Evolutionary conservation across 768 basidiomycete species (phyloP), one percentile per base, ranked within the genome.

Genomic region (Artomyces pyxidatus): DNA sequence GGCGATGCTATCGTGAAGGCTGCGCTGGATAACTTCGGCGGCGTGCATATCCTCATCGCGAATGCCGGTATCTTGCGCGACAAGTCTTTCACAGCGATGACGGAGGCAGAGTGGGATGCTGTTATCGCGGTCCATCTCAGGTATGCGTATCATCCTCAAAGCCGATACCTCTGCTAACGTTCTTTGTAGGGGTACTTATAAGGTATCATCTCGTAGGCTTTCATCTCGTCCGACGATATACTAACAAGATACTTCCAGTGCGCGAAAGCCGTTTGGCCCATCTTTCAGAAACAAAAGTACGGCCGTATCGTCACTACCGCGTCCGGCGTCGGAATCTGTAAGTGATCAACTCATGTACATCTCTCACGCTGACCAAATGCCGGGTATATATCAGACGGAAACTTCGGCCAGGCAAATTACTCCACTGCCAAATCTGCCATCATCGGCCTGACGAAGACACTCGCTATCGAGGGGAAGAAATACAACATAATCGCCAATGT

Each of bases 341-440:
- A 60, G 88, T 75, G 1, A n/a, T 50, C 5, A 1, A 14, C 51
- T 27, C 9, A 7, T n/a, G n/a, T n/a, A n/a, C 30, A 28, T 16
- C 23, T 46, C 16, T 14, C 19, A 49, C 8, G 26, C 39, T 27
- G 25, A 23, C 32, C 29, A 9, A 28, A n/a, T n/a, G n/a, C n/a
- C n/a, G 37, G 40, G 14, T 12, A 26, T 42, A 19, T 21, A n/a
- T 7, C 37, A 94, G 91, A 93, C 59, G 93, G 93, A 5, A 92
- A 96, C 69, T 91, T 94, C 61, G 94, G 95, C 21, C 93, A 97
- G 65, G 86, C 89, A 28, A 96, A 95, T 61, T 97, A 97, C 65
- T 84, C 89, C 11, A 83, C 94, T 3, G 96, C 92, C 6, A 98
- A 97, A 65, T 85, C 91, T 49, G 93, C 78, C 19, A 88, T 98